These are phyloP conservation scores for Lasiosphaeris hirsuta DNA, from an alignment of 495 filamentous ascomycete species.

Conservation along the genomic window DNA sequence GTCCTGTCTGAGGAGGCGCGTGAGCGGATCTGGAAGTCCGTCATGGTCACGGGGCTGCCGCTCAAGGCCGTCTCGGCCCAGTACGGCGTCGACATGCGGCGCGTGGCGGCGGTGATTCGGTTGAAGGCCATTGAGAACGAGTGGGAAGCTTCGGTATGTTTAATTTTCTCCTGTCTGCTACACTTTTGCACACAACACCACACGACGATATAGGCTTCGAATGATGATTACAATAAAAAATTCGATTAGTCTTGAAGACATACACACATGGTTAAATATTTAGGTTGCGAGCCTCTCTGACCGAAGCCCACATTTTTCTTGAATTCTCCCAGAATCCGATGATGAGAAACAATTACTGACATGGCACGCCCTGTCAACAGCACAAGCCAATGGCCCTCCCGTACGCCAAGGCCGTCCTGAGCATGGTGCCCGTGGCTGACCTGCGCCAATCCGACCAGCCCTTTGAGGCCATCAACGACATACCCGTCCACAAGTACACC, in stretches of 20 bases:
- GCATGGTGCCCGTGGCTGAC: constrained; percentile 68
- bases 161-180: constrained; percentile 18
- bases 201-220: constrained; percentile 10
- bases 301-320: constrained; percentile 18
- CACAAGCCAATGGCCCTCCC: constrained; percentile 71
- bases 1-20: constrained; percentile 75
- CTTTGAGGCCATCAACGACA: constrained; percentile 90
- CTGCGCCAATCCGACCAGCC: constrained; percentile 22
- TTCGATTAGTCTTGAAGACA: constrained; percentile 99
- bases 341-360: background rate
- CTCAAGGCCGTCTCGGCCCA: constrained; percentile 76
- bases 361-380: constrained; percentile 40
- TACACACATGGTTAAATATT: constrained; percentile 66
- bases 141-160: constrained; percentile 65
- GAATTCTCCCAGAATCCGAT: constrained; percentile 1
- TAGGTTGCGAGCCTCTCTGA: constrained; percentile 49
- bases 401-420: constrained; percentile 70
- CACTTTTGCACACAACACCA: constrained; percentile 1
- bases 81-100: constrained; percentile 74
- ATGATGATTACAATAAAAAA: constrained; percentile 73
- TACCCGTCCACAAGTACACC: constrained; percentile 77
- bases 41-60: constrained; percentile 61
- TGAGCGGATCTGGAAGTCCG: constrained; percentile 67
- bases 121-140: constrained; percentile 83
- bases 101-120: constrained; percentile 84